These are phyloP conservation scores for Tolypocladium inflatum DNA, from an alignment of 2,329 filamentous ascomycete genomes.

Conservation along the genomic window DNA sequence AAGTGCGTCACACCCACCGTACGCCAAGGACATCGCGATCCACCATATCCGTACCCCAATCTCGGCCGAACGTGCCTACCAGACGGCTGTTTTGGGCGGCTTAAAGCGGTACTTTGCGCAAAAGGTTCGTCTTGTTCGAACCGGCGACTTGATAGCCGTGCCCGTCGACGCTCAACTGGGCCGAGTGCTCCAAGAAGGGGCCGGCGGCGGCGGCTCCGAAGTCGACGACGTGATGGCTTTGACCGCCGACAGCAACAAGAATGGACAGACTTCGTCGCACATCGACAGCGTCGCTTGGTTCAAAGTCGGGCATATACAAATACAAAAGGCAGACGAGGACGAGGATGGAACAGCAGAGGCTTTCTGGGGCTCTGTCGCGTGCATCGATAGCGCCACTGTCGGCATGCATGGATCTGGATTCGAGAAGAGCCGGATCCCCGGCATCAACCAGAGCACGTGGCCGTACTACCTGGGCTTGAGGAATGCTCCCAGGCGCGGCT, in stretches of 20 bases:
- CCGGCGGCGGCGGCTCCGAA: constrained; percentile 46
- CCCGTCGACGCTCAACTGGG: constrained; percentile 81
- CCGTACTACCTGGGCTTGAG: constrained; percentile 80
- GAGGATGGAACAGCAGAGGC: constrained; percentile 56
- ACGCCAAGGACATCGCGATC: constrained; percentile 69
- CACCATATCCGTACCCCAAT: constrained; percentile 83
- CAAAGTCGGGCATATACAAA: constrained; percentile 66
- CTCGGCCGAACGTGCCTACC: constrained; percentile 75
- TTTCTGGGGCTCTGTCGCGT: constrained; percentile 76
- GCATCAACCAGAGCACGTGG: constrained; percentile 70
- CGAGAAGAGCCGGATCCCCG: constrained; percentile 71
- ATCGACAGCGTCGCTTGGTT: constrained; percentile 79
- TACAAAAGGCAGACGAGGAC: constrained; percentile 41
- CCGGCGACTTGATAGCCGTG: constrained; percentile 81
- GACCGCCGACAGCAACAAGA: constrained; percentile 28
- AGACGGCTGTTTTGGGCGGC: constrained; percentile 77
- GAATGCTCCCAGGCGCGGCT: constrained; percentile 43
- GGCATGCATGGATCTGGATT: constrained; percentile 89
- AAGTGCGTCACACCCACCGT: constrained; percentile 45
- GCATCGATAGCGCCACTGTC: constrained; percentile 77
- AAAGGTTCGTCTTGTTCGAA: constrained; percentile 72
- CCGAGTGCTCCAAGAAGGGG: constrained; percentile 67
- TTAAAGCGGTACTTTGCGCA: constrained; percentile 83
- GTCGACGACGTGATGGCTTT: constrained; percentile 62
- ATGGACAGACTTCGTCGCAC: constrained; percentile 16